Evolutionary conservation across 805 yeast genomes (phyloP).

Genomic region (Metschnikowia cubensis): DNA sequence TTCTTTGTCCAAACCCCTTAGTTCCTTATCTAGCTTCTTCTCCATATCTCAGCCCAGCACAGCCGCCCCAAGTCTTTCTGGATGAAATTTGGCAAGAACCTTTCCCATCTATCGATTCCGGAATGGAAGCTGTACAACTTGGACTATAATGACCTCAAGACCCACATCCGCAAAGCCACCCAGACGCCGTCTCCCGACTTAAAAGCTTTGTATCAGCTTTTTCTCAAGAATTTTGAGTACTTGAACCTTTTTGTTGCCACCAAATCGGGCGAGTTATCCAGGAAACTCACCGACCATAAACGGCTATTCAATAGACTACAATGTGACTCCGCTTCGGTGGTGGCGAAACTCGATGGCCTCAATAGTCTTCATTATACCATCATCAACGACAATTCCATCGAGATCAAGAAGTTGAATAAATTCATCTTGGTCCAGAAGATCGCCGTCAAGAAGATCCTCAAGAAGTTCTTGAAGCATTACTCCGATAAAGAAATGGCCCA

Average conservation of each 20-base stretch:
- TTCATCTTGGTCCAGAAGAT: conserved; percentile 71
- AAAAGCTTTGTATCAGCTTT: conserved; percentile 31
- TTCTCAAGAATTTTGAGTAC: conserved; percentile 57
- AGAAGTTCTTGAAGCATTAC: conserved; percentile 57
- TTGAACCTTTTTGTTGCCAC: conserved; percentile 61
- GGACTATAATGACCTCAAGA: conserved; percentile 75
- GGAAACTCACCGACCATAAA: conserved; percentile 40
- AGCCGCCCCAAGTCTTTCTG: neutral
- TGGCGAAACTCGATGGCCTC: conserved; percentile 16
- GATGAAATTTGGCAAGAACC: conserved; percentile 87
- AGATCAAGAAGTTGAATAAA: conserved; percentile 61
- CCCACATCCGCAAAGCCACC: conserved; percentile 58
- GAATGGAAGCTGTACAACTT: conserved; percentile 86
- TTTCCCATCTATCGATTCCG: conserved; percentile 71
- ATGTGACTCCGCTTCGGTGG: conserved; percentile 8
- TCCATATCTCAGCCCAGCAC: neutral
- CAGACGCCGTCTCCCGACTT: conserved; percentile 25
- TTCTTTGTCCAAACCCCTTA: neutral
- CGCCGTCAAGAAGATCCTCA: conserved; percentile 67
- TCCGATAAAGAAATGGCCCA: conserved; percentile 20
- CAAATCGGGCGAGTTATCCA: conserved; percentile 59
- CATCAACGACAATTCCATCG: conserved; percentile 38
- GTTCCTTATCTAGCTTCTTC: neutral
- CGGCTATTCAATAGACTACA: conserved; percentile 16
- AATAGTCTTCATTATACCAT: conserved; percentile 33